A percentile compares a stretch with the other conserved stretches of the same genome.
These are phyloP conservation scores for Talaromyces thailandensis DNA, from an alignment of 495 filamentous ascomycete genomes.

Conservation along the genomic window DNA sequence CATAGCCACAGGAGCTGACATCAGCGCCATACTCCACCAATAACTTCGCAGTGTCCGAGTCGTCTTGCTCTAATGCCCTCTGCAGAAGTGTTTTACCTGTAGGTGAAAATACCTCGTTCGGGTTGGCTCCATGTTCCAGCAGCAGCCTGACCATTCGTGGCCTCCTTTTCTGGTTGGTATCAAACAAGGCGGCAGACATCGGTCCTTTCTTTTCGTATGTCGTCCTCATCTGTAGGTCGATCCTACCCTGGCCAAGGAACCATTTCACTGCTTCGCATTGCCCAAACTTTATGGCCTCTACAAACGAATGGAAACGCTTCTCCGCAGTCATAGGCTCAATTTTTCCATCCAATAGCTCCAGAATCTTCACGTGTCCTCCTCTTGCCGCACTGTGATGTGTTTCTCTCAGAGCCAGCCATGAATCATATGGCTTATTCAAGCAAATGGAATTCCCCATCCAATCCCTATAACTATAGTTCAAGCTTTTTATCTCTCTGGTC, in stretches of 20 bases:
- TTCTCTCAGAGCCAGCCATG: neutral
- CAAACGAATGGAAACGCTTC: neutral
- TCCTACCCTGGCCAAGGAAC: neutral
- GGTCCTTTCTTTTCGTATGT: neutral
- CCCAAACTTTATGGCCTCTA: neutral
- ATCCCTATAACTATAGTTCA: neutral
- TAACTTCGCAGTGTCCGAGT: neutral
- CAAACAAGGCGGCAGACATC: neutral
- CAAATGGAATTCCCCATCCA: neutral
- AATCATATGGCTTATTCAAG: neutral
- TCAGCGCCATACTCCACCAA: neutral
- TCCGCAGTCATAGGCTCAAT: neutral
- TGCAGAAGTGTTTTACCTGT: neutral
- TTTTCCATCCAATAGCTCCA: neutral
- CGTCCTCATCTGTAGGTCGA: neutral
- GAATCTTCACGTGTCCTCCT: neutral
- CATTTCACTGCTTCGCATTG: neutral
- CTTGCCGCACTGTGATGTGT: neutral
- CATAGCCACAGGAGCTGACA: neutral
- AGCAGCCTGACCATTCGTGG: neutral
- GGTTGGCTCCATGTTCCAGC: neutral
- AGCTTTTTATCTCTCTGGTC: neutral
- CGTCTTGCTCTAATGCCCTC: neutral
- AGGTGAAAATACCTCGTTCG: neutral
- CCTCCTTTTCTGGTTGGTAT: neutral